phyloP scores from a whole-genome alignment of 2,329 filamentous ascomycete species.

The Aspergillus quadrilineatus region DNA sequence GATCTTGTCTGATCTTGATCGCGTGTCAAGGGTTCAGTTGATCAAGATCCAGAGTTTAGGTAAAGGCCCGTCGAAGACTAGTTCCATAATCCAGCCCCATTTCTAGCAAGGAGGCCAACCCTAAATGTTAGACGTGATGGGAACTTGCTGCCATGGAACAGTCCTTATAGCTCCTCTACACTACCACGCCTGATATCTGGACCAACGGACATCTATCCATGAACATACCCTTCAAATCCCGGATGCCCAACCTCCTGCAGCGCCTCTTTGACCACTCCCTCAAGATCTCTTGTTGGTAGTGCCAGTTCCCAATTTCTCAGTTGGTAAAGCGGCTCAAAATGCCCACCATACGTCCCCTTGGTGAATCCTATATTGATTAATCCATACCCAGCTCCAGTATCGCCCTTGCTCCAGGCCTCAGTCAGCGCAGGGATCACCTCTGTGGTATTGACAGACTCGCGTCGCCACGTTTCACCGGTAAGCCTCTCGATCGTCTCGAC shows the following conservation, averaged over 20 bases:
- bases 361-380: conserved; percentile 16
- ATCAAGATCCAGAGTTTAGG: too few relatives aligned
- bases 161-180: too few relatives aligned
- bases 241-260: conserved; percentile 10
- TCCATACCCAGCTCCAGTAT: conserved; percentile 10
- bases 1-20: too few relatives aligned
- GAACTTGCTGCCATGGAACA: too few relatives aligned
- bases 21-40: too few relatives aligned
- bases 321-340: conserved; percentile 4
- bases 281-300: conserved; percentile 5
- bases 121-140: too few relatives aligned
- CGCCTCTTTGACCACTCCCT: conserved; percentile 11
- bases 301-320: conserved; percentile 12
- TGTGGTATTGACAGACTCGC: conserved; percentile 9
- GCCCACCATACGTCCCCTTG: conserved; percentile 8
- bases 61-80: too few relatives aligned
- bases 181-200: too few relatives aligned
- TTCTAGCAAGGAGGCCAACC: too few relatives aligned
- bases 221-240: background rate
- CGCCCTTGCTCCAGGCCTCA: background rate
- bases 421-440: background rate
- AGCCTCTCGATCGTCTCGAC: conserved; percentile 13
- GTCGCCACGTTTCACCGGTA: conserved; percentile 12
- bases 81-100: too few relatives aligned
- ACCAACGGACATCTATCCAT: too few relatives aligned